Conservation (phyloP, 1,284 basidiomycete species). For the Fistulinella cinereoalba region DNA sequence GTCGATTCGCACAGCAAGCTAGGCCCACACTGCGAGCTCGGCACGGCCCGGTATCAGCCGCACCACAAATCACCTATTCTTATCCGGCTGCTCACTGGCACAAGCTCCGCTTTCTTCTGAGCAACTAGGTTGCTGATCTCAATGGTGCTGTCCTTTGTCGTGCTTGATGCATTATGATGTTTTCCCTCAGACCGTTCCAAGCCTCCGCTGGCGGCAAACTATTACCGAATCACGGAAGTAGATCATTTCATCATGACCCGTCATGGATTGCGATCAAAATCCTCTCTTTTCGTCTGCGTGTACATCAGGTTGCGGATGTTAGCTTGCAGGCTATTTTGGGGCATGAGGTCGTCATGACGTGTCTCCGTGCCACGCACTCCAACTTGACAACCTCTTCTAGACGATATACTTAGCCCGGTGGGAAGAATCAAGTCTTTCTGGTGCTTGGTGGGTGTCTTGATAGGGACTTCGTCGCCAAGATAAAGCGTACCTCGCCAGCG, state of each 20-base stretch:
- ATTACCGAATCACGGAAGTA: too few relatives aligned
- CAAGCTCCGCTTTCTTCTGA: neutral
- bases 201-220: too few relatives aligned
- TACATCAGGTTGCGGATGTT: neutral
- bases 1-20: constrained; percentile 8
- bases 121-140: neutral
- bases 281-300: neutral
- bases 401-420: too few relatives aligned
- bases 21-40: neutral
- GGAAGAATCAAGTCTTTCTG: neutral
- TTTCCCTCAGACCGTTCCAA: too few relatives aligned
- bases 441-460: neutral
- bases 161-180: neutral
- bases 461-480: constrained; percentile 3
- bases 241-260: too few relatives aligned
- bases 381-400: too few relatives aligned
- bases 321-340: neutral
- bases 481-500: constrained; percentile 7
- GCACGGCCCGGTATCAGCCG: constrained; percentile 13
- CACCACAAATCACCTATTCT: neutral
- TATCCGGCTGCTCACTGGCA: neutral
- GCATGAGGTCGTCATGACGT: neutral
- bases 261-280: too few relatives aligned
- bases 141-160: neutral
- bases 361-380: neutral